These are phyloP conservation scores for Aphanomyces cochlioides DNA, from an alignment of 352 stramenopile genomes.

Conservation along the genomic window DNA sequence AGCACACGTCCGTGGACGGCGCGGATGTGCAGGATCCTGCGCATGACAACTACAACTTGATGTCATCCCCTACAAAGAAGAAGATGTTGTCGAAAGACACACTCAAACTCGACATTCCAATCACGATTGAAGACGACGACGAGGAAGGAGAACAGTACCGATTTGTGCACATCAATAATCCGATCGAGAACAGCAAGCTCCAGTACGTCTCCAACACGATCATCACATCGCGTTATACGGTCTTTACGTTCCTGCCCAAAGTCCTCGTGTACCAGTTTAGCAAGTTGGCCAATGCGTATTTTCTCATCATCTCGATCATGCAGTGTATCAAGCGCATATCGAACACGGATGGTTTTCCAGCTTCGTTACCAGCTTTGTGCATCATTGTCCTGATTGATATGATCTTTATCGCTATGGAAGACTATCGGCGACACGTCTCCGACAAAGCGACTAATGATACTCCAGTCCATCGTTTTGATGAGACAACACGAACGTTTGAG, in stretches of 20 bases:
- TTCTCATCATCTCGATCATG: constrained; percentile 90
- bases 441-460: constrained; percentile 84
- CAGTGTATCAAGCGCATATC: constrained; percentile 89
- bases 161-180: constrained; percentile 69
- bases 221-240: constrained; percentile 87
- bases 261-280: constrained; percentile 88
- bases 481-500: constrained; percentile 46
- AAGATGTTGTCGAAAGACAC: not conserved
- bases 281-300: constrained; percentile 93
- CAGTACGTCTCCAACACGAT: constrained; percentile 75
- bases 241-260: constrained; percentile 89
- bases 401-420: constrained; percentile 88
- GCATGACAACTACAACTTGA: not conserved
- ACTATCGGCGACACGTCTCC: constrained; percentile 86
- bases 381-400: constrained; percentile 93
- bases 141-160: constrained; percentile 52
- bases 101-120: not conserved
- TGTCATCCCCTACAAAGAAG: not conserved
- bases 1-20: no score
- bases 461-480: constrained; percentile 49
- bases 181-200: constrained; percentile 50
- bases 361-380: constrained; percentile 85
- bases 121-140: constrained; percentile 9
- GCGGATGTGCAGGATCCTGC: not conserved
- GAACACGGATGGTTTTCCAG: constrained; percentile 88